Conservation (phyloP, 768 basidiomycete genomes). For the Pleurotus salmoneostramineus region DNA sequence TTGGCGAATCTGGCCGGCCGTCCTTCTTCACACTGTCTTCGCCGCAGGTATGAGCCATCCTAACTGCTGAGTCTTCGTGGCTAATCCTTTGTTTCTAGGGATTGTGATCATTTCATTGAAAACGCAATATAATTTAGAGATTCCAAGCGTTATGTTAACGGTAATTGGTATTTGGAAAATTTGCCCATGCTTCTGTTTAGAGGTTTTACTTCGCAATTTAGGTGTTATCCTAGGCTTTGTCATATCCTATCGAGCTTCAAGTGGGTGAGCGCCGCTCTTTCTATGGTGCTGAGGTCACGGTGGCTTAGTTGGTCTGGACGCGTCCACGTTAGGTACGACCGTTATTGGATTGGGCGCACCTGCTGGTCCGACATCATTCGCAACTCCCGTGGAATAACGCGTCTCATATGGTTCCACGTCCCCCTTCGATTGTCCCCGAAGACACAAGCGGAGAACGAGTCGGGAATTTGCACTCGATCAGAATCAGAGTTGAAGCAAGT, state of each 20-base stretch:
- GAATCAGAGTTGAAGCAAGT: slow-evolving; percentile 41
- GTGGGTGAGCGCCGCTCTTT: slow-evolving; percentile 36
- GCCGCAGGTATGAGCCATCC: slow-evolving; percentile 35
- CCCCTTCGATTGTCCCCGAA: slow-evolving; percentile 43
- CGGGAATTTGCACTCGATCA: slow-evolving; percentile 25
- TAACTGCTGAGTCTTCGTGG: not conserved
- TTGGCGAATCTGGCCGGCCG: slow-evolving; percentile 67
- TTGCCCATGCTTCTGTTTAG: not conserved
- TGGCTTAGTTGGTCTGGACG: not conserved
- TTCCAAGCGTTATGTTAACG: slow-evolving; percentile 57
- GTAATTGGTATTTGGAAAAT: slow-evolving; percentile 41
- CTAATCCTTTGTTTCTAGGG: slow-evolving; percentile 19
- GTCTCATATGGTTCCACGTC: slow-evolving; percentile 61
- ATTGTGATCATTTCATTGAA: slow-evolving; percentile 40
- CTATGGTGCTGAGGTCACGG: not conserved
- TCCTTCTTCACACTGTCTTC: slow-evolving; percentile 56
- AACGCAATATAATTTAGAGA: slow-evolving; percentile 33
- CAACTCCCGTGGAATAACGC: slow-evolving; percentile 42
- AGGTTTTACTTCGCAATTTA: slow-evolving; percentile 9
- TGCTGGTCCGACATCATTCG: slow-evolving; percentile 56
- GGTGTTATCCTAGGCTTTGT: slow-evolving; percentile 60
- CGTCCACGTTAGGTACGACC: slow-evolving; percentile 43
- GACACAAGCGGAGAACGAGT: slow-evolving; percentile 30
- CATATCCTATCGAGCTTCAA: slow-evolving; percentile 60
- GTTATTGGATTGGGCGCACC: slow-evolving; percentile 57